These are phyloP conservation scores for Tulasnella sp. DNA, from an alignment of 768 basidiomycete species.

Conservation along the genomic window DNA sequence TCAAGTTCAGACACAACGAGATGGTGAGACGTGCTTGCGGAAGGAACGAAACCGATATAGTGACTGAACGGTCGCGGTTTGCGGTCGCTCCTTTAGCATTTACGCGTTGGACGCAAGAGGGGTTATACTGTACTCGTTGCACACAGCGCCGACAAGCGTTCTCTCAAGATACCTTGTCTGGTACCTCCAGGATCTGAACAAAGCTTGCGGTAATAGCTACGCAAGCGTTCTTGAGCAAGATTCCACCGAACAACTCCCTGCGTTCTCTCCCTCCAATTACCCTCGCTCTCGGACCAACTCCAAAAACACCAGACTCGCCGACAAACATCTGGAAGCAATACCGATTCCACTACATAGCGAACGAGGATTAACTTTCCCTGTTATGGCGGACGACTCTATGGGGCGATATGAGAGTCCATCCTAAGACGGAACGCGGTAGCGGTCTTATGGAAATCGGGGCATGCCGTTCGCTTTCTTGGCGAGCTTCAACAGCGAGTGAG, in stretches of 20 bases:
- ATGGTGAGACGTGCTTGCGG: not conserved
- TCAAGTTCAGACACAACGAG: not conserved
- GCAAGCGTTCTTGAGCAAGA: constrained; percentile 84
- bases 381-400: constrained; percentile 89
- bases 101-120: constrained; percentile 74
- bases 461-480: constrained; percentile 90
- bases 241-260: constrained; percentile 74
- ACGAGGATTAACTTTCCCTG: constrained; percentile 74
- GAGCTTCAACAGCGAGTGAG: constrained; percentile 54
- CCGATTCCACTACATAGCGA: constrained; percentile 91
- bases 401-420: constrained; percentile 55
- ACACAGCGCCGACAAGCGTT: constrained; percentile 72
- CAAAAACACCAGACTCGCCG: constrained; percentile 42
- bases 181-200: no score
- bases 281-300: constrained; percentile 19
- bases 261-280: constrained; percentile 4
- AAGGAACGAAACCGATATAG: no score
- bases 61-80: not conserved
- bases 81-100: constrained; percentile 47
- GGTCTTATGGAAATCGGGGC: constrained; percentile 35
- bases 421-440: not conserved
- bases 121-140: constrained; percentile 78
- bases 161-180: constrained; percentile 63
- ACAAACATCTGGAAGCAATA: constrained; percentile 90
- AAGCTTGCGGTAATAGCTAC: constrained; percentile 48